Evolutionary conservation across 495 filamentous ascomycete genomes (phyloP).

Genomic region (Trichoderma parareesei): DNA sequence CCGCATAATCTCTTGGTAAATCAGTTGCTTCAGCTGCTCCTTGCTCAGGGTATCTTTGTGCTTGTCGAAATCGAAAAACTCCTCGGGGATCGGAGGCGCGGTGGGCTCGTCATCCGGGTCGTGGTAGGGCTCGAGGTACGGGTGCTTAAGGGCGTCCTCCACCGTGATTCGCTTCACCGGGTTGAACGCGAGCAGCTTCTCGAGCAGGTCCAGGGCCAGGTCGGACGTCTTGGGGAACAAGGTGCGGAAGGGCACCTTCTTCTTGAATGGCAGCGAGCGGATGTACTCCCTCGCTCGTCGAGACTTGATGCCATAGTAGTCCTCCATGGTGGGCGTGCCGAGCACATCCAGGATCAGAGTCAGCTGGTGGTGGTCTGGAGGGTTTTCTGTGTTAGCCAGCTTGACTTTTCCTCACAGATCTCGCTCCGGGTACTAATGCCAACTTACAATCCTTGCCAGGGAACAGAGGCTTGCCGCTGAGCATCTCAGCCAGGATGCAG

Average conservation of each 20-base stretch:
- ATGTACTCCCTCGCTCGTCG: slow-evolving; percentile 97
- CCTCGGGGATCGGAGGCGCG: slow-evolving; percentile 90
- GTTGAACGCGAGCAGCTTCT: slow-evolving; percentile 96
- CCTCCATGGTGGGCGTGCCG: slow-evolving; percentile 98
- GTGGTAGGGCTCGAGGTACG: slow-evolving; percentile 97
- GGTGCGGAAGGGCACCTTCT: slow-evolving; percentile 96
- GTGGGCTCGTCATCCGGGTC: slow-evolving; percentile 98
- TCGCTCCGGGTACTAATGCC: background rate
- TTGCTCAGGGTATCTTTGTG: slow-evolving; percentile 98
- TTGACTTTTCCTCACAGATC: background rate
- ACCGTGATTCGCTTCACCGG: slow-evolving; percentile 97
- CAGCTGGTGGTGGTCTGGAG: slow-evolving; percentile 89
- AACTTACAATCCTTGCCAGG: slow-evolving; percentile 96
- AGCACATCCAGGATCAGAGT: slow-evolving; percentile 97
- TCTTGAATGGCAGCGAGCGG: slow-evolving; percentile 99
- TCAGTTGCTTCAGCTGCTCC: slow-evolving; percentile 93
- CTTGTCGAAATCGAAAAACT: slow-evolving; percentile 99
- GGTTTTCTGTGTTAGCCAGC: slow-evolving; percentile 18
- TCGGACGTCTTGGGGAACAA: slow-evolving; percentile 98
- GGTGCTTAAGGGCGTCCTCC: slow-evolving; percentile 93
- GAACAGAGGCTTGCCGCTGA: slow-evolving; percentile 97
- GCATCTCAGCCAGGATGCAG: slow-evolving; percentile 99
- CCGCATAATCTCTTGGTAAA: slow-evolving; percentile 98
- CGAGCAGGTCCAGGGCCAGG: slow-evolving; percentile 83
- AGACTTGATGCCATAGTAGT: slow-evolving; percentile 99